Evolutionary conservation across 164 flowering plant species (phyloP).

Genomic region (Dillenia suffruticosa): DNA sequence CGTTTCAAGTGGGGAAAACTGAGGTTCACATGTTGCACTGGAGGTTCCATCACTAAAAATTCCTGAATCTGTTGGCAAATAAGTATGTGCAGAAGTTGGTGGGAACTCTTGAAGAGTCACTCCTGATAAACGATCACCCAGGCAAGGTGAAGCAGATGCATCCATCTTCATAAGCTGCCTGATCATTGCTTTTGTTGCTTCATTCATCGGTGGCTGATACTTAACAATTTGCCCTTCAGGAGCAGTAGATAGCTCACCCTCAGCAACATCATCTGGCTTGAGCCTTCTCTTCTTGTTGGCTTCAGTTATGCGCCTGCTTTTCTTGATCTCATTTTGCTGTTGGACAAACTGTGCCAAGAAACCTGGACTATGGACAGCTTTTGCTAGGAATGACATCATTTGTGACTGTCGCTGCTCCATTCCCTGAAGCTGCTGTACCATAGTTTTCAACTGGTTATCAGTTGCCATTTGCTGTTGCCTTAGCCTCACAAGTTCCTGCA

Average conservation of each 20-base stretch:
- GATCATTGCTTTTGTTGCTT: constrained; percentile 77
- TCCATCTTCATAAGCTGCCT: constrained; percentile 56
- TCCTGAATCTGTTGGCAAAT: constrained; percentile 22
- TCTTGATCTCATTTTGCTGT: constrained; percentile 74
- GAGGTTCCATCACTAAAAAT: constrained; percentile 19
- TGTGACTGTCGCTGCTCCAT: constrained; percentile 98
- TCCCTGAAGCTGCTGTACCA: constrained; percentile 87
- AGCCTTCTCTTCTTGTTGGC: constrained; percentile 80
- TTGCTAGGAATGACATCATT: constrained; percentile 97
- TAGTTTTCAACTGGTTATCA: constrained; percentile 75
- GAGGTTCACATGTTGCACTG: constrained; percentile 37
- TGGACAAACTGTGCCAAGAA: constrained; percentile 89
- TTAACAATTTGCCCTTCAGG: constrained; percentile 80
- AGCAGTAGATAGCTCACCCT: constrained; percentile 25
- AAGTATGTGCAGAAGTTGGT: constrained; percentile 25
- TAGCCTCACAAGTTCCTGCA: constrained; percentile 91
- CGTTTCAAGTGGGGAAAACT: constrained; percentile 21
- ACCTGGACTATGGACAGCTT: constrained; percentile 90
- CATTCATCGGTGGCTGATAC: constrained; percentile 71
- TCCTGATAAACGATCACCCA: constrained; percentile 45
- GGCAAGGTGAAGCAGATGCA: constrained; percentile 39
- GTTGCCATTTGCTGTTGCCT: constrained; percentile 96
- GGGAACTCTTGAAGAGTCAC: constrained; percentile 52
- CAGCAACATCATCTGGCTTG: constrained; percentile 50
- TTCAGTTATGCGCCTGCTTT: constrained; percentile 57